phyloP scores from a whole-genome alignment of 768 basidiomycete genomes.

The Kwoniella sp. region DNA sequence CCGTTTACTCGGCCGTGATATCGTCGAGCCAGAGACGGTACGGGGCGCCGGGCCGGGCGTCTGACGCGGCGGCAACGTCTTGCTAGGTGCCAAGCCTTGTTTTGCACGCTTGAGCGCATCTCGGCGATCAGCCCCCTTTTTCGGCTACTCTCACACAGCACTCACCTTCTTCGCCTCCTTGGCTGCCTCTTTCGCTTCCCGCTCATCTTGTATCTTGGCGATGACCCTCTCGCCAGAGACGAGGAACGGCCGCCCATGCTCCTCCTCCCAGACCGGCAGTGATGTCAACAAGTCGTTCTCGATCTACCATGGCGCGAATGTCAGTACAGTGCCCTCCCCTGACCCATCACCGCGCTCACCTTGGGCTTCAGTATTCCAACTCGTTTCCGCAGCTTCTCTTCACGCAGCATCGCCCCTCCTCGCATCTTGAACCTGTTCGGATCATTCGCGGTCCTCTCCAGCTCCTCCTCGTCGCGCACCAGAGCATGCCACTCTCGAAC shows the following conservation, averaged over 20 bases:
- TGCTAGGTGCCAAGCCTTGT: conserved; percentile 35
- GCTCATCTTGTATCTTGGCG: conserved; percentile 67
- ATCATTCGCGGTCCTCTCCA: conserved; percentile 55
- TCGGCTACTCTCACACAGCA: background rate
- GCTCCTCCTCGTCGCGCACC: conserved; percentile 80
- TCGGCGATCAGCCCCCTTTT: background rate
- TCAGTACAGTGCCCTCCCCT: background rate
- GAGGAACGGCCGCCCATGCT: conserved; percentile 67
- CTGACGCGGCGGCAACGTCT: conserved; percentile 19
- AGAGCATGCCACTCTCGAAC: conserved; percentile 89
- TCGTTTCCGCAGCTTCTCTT: conserved; percentile 96
- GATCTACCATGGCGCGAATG: conserved; percentile 56
- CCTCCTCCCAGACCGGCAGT: conserved; percentile 82
- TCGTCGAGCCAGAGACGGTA: conserved; percentile 4
- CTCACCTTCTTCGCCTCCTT: conserved; percentile 71
- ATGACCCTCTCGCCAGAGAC: conserved; percentile 79
- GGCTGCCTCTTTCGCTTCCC: conserved; percentile 60
- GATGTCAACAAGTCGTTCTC: conserved; percentile 76
- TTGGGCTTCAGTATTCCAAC: conserved; percentile 88
- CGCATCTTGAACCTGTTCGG: conserved; percentile 45
- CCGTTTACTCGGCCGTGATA: conserved; percentile 17
- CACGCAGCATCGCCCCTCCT: conserved; percentile 61
- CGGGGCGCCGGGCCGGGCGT: conserved; percentile 13
- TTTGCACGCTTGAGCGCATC: conserved; percentile 21
- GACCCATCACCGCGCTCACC: conserved; percentile 54